These are phyloP conservation scores for Lactarius quietus DNA, from an alignment of 768 basidiomycete species.

Conservation along the genomic window DNA sequence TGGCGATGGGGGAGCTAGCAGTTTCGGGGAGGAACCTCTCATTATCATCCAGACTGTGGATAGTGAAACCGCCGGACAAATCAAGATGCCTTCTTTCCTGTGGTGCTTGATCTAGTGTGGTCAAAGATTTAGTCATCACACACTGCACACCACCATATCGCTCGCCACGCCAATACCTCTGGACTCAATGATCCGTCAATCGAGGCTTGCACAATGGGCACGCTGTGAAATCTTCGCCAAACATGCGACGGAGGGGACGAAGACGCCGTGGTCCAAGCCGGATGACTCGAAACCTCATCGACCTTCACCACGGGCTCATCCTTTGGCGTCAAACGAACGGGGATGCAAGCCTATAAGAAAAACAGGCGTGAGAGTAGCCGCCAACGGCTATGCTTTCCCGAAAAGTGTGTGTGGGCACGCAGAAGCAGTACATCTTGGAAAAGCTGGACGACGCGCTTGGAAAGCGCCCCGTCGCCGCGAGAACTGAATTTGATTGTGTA, in stretches of 20 bases:
- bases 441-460: slow-evolving; percentile 56
- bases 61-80: slow-evolving; percentile 69
- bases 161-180: slow-evolving; percentile 59
- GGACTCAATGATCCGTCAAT: slow-evolving; percentile 60
- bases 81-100: slow-evolving; percentile 61
- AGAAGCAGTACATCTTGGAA: slow-evolving; percentile 50
- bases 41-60: slow-evolving; percentile 63
- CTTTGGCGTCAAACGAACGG: slow-evolving; percentile 46
- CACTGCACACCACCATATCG: slow-evolving; percentile 29
- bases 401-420: too few relatives aligned
- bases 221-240: slow-evolving; percentile 54
- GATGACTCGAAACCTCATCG: slow-evolving; percentile 62
- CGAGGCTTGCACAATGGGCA: slow-evolving; percentile 70
- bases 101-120: slow-evolving; percentile 2
- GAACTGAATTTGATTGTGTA: slow-evolving; percentile 69
- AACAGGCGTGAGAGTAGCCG: not conserved
- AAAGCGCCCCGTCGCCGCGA: slow-evolving; percentile 53
- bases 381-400: not conserved
- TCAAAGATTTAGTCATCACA: slow-evolving; percentile 5
- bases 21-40: slow-evolving; percentile 47
- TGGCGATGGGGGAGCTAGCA: slow-evolving; percentile 47
- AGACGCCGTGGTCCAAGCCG: slow-evolving; percentile 77
- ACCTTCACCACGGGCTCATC: slow-evolving; percentile 55
- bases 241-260: slow-evolving; percentile 80
- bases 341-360: slow-evolving; percentile 45